Evolutionary conservation across 2,329 filamentous ascomycete species (phyloP), one percentile per base, ranked within the genome.

Genomic region (Neopestalotiopsis rosae): DNA sequence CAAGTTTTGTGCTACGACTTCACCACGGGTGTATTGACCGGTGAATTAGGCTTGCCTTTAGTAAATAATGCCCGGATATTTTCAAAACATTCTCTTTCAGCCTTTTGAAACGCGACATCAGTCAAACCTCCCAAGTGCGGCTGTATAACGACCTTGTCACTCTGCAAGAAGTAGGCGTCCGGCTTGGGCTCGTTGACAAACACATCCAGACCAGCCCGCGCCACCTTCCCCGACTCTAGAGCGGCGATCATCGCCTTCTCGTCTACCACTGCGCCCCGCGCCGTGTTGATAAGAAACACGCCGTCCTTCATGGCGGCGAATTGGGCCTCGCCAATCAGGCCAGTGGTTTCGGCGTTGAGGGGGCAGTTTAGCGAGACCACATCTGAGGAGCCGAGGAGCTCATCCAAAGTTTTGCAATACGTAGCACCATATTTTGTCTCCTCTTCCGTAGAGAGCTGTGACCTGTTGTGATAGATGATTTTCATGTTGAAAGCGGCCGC

Each of bases 111-210:
- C 0, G 83, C 82, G 38, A 79, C 69, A n/a, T 85, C 81, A 0
- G 83, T 86, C 70, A 82, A 67, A 0, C 82, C 83, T 0, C 81
- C 84, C 58, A 85, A 71, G 71, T 86, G 84, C 9, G 84, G 83
- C 72, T 84, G 82, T 1, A 84, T 66, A 4, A 83, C 74, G 2
- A 83, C 80, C 67, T 80, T 81, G 30, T 84, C 80, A 64, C 79
- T 82, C 5, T 73, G 76, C 28, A 72, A 66, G 49, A 86, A 84
- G 61, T 80, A 83, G 1, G 61, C 24, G 24, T 63, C 61, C 2
- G 61, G 61, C n/a, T 45, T 38, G n/a, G 61, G 61, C 17, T 63
- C 61, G 5, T 63, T 63, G 32, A 63, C 61, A 45, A 63, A 63
- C 12, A 63, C 61, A 38, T 63, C 61, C 1, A 63, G 34, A 5